Evolutionary conservation across 768 basidiomycete genomes (phyloP).

Genomic region (Lactarius trivialis): DNA sequence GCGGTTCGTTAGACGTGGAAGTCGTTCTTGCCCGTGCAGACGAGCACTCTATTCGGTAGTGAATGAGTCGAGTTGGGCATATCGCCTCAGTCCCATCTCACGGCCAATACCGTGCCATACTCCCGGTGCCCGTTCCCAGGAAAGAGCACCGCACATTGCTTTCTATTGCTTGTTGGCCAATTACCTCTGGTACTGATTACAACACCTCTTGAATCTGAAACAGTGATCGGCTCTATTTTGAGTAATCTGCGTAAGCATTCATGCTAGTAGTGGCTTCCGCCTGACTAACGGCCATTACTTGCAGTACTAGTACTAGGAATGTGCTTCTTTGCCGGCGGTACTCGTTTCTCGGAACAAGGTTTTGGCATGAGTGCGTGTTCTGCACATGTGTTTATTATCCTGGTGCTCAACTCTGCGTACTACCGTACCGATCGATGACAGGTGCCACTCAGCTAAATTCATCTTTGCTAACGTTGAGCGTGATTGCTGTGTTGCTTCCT

Average conservation of each 20-base stretch:
- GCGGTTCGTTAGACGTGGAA: neutral
- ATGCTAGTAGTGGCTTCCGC: neutral
- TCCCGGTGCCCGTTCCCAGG: neutral
- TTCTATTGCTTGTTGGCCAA: neutral
- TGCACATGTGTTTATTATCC: neutral
- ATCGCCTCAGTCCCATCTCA: neutral
- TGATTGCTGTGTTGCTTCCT: conserved; percentile 71
- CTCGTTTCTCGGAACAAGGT: conserved; percentile 72
- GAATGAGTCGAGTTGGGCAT: neutral
- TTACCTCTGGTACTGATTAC: conserved; percentile 1
- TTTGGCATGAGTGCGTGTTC: conserved; percentile 58
- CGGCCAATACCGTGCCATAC: neutral
- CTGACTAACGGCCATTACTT: conserved; percentile 9
- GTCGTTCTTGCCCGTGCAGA: neutral
- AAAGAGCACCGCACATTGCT: neutral
- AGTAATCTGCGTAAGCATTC: conserved; percentile 36
- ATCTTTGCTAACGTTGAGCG: conserved; percentile 69
- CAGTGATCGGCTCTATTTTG: conserved; percentile 43
- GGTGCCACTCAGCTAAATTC: conserved; percentile 66
- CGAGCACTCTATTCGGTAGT: neutral
- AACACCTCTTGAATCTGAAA: neutral
- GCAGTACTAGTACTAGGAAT: conserved; percentile 78
- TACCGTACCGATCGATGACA: conserved; percentile 19
- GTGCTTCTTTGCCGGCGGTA: conserved; percentile 85
- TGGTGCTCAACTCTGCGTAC: neutral